Percentiles rank a stretch among this genome's conserved stretches.
Evolutionary conservation across 345 rosid genomes (phyloP).

Genomic region (Eucalyptus decipiens): DNA sequence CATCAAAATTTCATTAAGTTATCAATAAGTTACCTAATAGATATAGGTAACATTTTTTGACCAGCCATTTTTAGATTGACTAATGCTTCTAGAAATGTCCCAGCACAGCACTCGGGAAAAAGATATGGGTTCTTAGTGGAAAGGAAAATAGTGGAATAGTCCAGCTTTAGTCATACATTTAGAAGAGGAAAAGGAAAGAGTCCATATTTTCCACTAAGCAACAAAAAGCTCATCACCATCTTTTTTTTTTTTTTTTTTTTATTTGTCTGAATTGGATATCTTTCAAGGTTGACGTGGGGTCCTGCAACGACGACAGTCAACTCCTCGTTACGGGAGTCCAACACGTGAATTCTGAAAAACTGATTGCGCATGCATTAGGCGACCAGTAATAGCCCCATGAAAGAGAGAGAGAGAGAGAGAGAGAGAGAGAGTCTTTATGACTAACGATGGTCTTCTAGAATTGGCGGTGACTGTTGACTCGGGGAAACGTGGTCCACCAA

Average conservation of each 20-base stretch:
- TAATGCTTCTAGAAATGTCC: not conserved
- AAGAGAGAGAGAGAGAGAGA: not conserved
- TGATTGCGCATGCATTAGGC: not conserved
- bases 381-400: not conserved
- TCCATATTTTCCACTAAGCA: not conserved
- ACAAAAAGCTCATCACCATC: not conserved
- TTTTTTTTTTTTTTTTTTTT: not conserved
- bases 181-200: not conserved
- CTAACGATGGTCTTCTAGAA: not conserved
- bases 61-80: not conserved
- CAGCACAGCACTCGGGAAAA: not conserved
- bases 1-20: not conserved
- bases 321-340: not conserved
- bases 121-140: no score
- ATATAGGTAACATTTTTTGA: not conserved
- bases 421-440: not conserved
- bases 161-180: not conserved
- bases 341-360: not conserved
- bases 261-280: not conserved
- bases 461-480: not conserved
- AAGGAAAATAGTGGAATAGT: not conserved
- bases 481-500: not conserved
- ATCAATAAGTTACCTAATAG: not conserved
- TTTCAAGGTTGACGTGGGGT: not conserved
- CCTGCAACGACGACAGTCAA: not conserved